Evolutionary conservation across 2,329 filamentous ascomycete genomes (phyloP).

Genomic region (Elsinoe australis): DNA sequence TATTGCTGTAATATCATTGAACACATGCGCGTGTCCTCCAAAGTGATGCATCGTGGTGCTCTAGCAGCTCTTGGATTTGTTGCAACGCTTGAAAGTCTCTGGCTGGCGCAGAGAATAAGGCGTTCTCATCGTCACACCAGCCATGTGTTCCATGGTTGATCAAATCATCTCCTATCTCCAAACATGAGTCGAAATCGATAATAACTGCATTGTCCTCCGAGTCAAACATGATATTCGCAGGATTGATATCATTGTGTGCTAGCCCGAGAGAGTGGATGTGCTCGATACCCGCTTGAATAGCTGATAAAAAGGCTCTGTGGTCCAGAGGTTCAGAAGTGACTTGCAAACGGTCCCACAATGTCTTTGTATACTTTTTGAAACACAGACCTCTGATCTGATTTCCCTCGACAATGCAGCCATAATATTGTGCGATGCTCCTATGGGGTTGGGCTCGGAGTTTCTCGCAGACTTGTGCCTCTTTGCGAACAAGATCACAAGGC

Average conservation of each 20-base stretch:
- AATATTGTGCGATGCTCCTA: background rate
- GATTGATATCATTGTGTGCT: constrained; percentile 32
- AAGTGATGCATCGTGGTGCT: too few relatives aligned
- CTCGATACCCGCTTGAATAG: too few relatives aligned
- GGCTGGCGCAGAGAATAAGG: too few relatives aligned
- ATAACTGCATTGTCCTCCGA: constrained; percentile 25
- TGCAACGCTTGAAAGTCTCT: too few relatives aligned
- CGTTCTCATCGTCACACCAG: too few relatives aligned
- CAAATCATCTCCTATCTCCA: constrained; percentile 21
- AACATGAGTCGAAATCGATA: constrained; percentile 31
- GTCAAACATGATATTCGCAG: constrained; percentile 29
- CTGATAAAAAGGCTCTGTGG: background rate
- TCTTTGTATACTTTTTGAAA: background rate
- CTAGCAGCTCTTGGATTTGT: too few relatives aligned
- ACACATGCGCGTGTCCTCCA: too few relatives aligned
- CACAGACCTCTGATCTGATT: background rate
- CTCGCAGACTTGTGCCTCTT: too few relatives aligned
- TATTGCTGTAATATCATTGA: too few relatives aligned
- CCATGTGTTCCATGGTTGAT: constrained; percentile 25
- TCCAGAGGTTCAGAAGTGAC: background rate
- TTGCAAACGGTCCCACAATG: background rate
- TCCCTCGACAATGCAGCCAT: background rate
- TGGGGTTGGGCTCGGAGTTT: background rate
- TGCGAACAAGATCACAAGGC: too few relatives aligned
- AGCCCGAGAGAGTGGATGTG: constrained; percentile 29